phyloP scores from a whole-genome alignment of 1,284 basidiomycete species.

The Trichosporon asahii region DNA sequence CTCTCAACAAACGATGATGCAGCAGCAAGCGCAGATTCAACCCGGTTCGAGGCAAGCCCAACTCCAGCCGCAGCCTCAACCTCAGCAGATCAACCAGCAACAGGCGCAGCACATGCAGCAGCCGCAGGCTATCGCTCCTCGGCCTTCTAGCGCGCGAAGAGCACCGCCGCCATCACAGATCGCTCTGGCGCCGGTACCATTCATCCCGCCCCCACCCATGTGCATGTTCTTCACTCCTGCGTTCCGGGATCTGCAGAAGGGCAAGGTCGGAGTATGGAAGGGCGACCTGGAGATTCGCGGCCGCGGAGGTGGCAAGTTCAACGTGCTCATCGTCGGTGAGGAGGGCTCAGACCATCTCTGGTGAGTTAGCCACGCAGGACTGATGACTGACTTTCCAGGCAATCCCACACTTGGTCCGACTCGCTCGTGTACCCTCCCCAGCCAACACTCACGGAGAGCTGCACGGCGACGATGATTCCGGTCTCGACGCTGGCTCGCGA shows the following conservation, averaged over 20 bases:
- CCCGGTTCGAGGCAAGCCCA: not conserved
- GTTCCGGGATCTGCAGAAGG: slow-evolving; percentile 43
- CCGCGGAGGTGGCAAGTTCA: slow-evolving; percentile 43
- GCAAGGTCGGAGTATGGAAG: slow-evolving; percentile 47
- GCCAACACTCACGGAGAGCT: slow-evolving; percentile 23
- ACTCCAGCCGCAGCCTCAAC: not conserved
- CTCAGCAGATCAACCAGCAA: not conserved
- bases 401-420: slow-evolving; percentile 41
- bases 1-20: not conserved
- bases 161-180: slow-evolving; percentile 29
- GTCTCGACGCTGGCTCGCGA: slow-evolving; percentile 47
- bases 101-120: not conserved
- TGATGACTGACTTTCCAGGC: slow-evolving; percentile 29
- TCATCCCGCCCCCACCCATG: slow-evolving; percentile 49
- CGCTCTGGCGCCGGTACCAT: slow-evolving; percentile 35
- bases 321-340: slow-evolving; percentile 43
- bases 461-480: slow-evolving; percentile 45
- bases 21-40: not conserved
- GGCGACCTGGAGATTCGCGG: slow-evolving; percentile 44
- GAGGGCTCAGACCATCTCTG: slow-evolving; percentile 38
- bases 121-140: not conserved
- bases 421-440: slow-evolving; percentile 34
- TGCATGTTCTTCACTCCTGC: slow-evolving; percentile 49
- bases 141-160: not conserved
- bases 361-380: slow-evolving; percentile 28